Base-by-base conservation (phyloP, 306 rosid species). In the Lotus japonicus region DNA sequence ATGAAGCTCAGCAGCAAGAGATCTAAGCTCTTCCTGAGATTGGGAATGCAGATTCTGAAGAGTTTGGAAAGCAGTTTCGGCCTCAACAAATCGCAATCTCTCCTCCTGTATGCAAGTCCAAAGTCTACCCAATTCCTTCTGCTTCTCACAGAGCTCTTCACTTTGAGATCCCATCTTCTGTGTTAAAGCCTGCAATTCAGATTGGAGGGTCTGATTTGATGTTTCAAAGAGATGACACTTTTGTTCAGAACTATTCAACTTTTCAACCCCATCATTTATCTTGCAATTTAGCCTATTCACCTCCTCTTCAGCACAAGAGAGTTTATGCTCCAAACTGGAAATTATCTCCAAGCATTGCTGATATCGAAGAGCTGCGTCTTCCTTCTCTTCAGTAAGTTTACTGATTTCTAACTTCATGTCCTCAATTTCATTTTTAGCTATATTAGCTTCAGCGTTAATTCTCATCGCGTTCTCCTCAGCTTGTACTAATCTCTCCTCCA, bases 11-110 rank as follows among this genome's bases (percentile, higher is more conserved):
- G 78, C 71, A 31, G 84, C 87, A 63, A 95, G 78, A 52, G 88
- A 82, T 81, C 95, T 88, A 65, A 95, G 88, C 35, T 95, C 96
- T 76, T 90, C 97, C 78, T 88, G 96, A 51, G 96, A 88, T 72
- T 87, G 87, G 59, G 91, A 87, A 76, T 90, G 97, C 81, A 87
- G 68, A 82, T 85, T 83, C 84, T 95, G 99, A 73, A 90, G 85
- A 56, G 89, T 85, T 66, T 87, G 96, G 91, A 95, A 91, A 68
- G 99, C 96, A 53, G 95, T 85, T 84, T 95, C 97, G 26, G 97
- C 96, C 78, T 95, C 97, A 54, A 85, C 18, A 59, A 84, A 91
- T 23, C 91, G 79, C 71, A 84, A 58, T 64, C 90, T 79, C 83
- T 95, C 96, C 81, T 88, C 96, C 66, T 88, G 97, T 58, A 91